These are phyloP conservation scores for Claviceps lovelessii DNA, from an alignment of 2,329 filamentous ascomycete species.

Conservation along the genomic window DNA sequence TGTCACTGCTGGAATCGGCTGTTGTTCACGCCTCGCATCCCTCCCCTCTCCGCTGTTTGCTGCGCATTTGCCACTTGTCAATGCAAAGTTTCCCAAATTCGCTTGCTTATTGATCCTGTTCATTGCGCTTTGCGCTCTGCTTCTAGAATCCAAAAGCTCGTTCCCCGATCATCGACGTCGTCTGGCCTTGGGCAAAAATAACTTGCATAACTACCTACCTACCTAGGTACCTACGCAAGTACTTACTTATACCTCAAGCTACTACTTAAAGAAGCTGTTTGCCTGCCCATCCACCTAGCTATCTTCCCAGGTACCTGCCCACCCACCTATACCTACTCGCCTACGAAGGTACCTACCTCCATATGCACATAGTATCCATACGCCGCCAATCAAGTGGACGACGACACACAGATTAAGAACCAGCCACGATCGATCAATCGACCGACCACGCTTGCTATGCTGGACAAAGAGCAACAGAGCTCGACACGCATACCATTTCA, in stretches of 20 bases:
- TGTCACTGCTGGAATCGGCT: background rate
- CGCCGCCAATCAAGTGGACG: background rate
- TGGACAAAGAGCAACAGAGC: background rate
- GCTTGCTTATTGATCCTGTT: background rate
- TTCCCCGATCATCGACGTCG: background rate
- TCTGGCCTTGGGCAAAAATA: background rate
- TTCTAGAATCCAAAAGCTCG: background rate
- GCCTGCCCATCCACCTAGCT: no score
- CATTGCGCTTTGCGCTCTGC: background rate
- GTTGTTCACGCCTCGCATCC: background rate
- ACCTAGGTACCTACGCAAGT: no score
- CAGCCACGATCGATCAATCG: background rate
- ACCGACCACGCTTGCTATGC: background rate
- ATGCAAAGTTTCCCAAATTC: background rate
- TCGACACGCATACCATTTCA: background rate
- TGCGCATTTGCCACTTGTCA: background rate
- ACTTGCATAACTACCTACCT: no score
- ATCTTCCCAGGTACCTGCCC: no score
- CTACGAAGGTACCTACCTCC: no score
- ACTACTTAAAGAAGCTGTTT: no score
- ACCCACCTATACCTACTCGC: no score
- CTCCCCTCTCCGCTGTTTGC: background rate
- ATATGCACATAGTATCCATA: background rate
- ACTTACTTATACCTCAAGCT: no score
- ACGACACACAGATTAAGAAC: background rate